A percentile compares a stretch with the other conserved stretches of the same genome.
Conservation (phyloP, 2,329 filamentous ascomycete species). For the Ophiostoma quercus region DNA sequence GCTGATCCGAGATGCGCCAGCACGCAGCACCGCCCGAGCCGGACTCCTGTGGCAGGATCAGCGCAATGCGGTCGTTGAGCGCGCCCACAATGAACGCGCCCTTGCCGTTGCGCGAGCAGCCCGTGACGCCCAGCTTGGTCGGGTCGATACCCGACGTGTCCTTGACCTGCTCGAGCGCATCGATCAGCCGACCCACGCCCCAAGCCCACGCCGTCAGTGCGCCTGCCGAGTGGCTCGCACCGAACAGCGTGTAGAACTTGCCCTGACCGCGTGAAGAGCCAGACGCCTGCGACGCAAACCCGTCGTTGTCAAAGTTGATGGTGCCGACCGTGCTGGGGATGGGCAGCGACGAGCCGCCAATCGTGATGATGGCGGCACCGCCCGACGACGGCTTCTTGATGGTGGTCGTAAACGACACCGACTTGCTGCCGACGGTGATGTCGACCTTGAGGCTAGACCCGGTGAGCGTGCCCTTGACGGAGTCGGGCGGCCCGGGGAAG, state of each 20-base stretch:
- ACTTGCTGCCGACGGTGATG: conserved; percentile 42
- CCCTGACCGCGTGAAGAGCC: conserved; percentile 49
- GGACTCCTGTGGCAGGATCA: conserved; percentile 59
- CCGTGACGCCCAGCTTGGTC: conserved; percentile 51
- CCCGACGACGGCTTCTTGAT: conserved; percentile 41
- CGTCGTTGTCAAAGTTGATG: conserved; percentile 56
- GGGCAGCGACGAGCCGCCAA: conserved; percentile 52
- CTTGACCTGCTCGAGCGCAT: conserved; percentile 51
- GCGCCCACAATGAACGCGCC: conserved; percentile 58
- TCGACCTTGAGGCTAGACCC: conserved; percentile 42
- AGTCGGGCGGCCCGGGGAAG: conserved; percentile 44
- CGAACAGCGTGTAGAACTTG: conserved; percentile 34
- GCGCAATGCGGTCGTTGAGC: conserved; percentile 52
- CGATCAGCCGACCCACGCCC: conserved; percentile 56
- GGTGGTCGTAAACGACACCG: conserved; percentile 41
- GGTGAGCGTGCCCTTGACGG: conserved; percentile 42
- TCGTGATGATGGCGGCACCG: conserved; percentile 50
- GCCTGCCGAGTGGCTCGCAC: conserved; percentile 31
- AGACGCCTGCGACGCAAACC: conserved; percentile 48
- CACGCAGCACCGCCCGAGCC: conserved; percentile 37
- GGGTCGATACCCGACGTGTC: conserved; percentile 45
- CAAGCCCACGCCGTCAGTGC: conserved; percentile 60
- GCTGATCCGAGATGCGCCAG: not conserved
- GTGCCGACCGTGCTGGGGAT: conserved; percentile 50
- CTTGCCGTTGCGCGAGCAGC: conserved; percentile 61